Evolutionary conservation across 2,329 filamentous ascomycete genomes (phyloP).

Genomic region (Xylaria sp.): DNA sequence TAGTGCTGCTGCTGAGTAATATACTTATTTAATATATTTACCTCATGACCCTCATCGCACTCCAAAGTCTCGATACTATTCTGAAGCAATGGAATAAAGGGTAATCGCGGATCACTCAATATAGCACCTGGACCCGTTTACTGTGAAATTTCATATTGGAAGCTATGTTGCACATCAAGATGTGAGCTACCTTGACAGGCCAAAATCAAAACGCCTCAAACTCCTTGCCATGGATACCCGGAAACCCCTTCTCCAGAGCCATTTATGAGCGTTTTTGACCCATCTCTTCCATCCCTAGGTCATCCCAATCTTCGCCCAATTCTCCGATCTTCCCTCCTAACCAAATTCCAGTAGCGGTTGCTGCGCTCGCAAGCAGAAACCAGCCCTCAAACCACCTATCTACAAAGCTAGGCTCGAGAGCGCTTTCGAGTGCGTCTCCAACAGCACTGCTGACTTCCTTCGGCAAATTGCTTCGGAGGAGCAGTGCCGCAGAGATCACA

Average conservation of each 20-base stretch:
- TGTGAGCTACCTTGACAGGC: conserved; percentile 3
- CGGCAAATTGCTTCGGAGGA: conserved; percentile 82
- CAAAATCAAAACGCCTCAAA: conserved; percentile 29
- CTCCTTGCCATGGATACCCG: conserved; percentile 24
- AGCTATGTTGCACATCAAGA: conserved; percentile 10
- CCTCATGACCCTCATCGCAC: no score
- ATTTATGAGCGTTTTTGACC: conserved; percentile 72
- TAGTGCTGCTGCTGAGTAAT: background rate
- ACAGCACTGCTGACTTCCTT: conserved; percentile 81
- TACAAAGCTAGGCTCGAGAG: conserved; percentile 77
- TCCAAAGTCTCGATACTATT: background rate
- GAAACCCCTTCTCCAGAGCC: background rate
- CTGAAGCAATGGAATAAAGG: background rate
- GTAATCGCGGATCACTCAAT: background rate
- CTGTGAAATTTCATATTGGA: conserved; percentile 5
- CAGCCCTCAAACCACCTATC: conserved; percentile 90
- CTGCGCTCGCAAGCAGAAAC: conserved; percentile 76
- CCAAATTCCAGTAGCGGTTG: conserved; percentile 78
- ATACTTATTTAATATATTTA: background rate
- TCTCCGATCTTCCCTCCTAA: conserved; percentile 70
- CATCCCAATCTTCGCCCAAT: conserved; percentile 68
- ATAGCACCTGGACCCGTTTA: background rate
- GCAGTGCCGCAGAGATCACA: conserved; percentile 81
- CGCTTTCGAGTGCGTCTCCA: conserved; percentile 79
- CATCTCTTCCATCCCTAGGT: conserved; percentile 74